Evolutionary conservation across 306 rosid species (phyloP).

Genomic region (Prunus salicina): DNA sequence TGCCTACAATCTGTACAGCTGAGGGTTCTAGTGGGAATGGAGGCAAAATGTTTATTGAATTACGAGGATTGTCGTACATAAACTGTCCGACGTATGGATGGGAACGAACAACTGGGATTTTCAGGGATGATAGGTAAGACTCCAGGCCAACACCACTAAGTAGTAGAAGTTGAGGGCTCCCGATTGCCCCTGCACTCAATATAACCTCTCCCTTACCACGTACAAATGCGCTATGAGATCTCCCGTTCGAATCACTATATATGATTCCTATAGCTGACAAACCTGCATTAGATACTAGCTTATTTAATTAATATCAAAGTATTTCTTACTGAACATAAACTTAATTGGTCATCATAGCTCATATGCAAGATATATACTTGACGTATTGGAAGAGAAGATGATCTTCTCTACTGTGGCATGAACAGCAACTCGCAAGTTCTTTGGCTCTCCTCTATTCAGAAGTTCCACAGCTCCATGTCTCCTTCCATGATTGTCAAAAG

Average conservation of each 20-base stretch:
- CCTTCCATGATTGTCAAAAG: constrained; percentile 16
- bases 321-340: too few relatives aligned
- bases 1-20: background rate
- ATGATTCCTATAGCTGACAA: constrained; percentile 24
- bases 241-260: constrained; percentile 22
- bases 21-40: background rate
- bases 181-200: constrained; percentile 34
- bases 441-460: constrained; percentile 1
- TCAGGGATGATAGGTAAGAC: constrained; percentile 3
- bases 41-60: background rate
- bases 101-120: constrained; percentile 13
- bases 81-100: constrained; percentile 14
- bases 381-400: constrained; percentile 3
- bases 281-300: background rate
- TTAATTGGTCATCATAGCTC: too few relatives aligned
- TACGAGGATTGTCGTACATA: constrained; percentile 34
- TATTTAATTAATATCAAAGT: too few relatives aligned
- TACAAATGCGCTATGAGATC: constrained; percentile 16
- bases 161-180: constrained; percentile 35
- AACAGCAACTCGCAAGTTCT: constrained; percentile 11
- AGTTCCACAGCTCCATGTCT: constrained; percentile 25
- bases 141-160: constrained; percentile 31
- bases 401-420: constrained; percentile 15
- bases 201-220: constrained; percentile 27
- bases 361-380: background rate